Conservation (phyloP, 164 flowering plant genomes). For the Pachysandra terminalis region DNA sequence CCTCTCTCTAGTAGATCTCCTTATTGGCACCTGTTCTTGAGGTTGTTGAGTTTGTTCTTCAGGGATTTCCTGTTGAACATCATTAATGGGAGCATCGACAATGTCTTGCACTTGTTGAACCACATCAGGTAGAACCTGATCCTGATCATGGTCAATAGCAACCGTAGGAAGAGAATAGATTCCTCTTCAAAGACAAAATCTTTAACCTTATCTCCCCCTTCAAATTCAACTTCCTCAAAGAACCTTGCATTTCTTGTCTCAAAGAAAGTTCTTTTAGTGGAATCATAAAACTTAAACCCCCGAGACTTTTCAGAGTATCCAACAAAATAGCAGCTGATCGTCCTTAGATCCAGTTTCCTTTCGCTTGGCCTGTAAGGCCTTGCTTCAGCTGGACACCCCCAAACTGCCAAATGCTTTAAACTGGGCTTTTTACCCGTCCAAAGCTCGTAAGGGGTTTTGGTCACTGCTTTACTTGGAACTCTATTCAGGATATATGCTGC, state of each 20-base stretch:
- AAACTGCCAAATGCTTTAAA: background rate
- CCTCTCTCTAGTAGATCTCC: constrained; percentile 3
- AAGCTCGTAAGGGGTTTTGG: constrained; percentile 8
- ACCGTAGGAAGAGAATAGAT: too few species aligned
- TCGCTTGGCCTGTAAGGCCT: background rate
- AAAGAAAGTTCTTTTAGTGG: background rate
- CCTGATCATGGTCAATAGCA: background rate
- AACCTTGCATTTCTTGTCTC: background rate
- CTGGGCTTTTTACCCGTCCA: constrained; percentile 2
- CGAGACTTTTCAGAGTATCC: background rate
- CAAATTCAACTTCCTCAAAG: constrained; percentile 2
- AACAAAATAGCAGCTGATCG: background rate
- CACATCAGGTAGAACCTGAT: background rate
- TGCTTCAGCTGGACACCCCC: background rate
- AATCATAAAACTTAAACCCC: background rate
- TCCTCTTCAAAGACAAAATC: constrained; percentile 9
- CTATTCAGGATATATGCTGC: background rate
- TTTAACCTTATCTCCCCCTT: background rate
- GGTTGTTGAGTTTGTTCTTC: constrained; percentile 10
- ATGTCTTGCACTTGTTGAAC: background rate
- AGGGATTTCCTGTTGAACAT: background rate
- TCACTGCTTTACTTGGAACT: background rate
- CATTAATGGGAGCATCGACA: too few species aligned
- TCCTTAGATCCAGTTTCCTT: background rate
- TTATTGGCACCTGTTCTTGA: background rate